These are phyloP conservation scores for Persicaria tinctoria DNA, from an alignment of 148 eudicot species.

Conservation along the genomic window DNA sequence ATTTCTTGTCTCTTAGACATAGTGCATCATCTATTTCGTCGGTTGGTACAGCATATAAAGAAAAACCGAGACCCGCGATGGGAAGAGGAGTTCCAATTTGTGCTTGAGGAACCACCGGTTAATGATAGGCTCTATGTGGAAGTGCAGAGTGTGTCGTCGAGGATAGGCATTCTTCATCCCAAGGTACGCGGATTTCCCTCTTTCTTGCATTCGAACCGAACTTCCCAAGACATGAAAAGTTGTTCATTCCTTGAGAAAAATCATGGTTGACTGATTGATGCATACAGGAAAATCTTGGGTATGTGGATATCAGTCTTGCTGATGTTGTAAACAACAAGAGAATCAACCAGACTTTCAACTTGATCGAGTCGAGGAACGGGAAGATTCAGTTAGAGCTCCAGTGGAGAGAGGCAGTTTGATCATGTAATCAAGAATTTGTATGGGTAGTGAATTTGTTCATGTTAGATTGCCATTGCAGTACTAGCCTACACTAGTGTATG, in stretches of 20 bases:
- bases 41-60: slow-evolving; percentile 40
- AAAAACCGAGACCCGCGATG: slow-evolving; percentile 80
- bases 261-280: neutral
- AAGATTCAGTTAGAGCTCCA: slow-evolving; percentile 66
- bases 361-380: slow-evolving; percentile 86
- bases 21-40: neutral
- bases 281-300: slow-evolving; percentile 74
- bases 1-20: neutral
- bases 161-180: slow-evolving; percentile 54
- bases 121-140: slow-evolving; percentile 63
- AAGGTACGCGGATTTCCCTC: slow-evolving; percentile 32
- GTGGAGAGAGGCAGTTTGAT: slow-evolving; percentile 46
- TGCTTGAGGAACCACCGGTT: slow-evolving; percentile 58
- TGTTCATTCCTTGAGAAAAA: neutral
- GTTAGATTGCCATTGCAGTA: neutral
- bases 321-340: slow-evolving; percentile 80
- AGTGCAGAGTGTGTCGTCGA: slow-evolving; percentile 54
- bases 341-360: slow-evolving; percentile 79
- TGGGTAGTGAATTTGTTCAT: neutral
- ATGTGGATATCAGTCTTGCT: slow-evolving; percentile 53
- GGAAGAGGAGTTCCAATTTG: slow-evolving; percentile 58
- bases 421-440: neutral
- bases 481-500: no score
- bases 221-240: slow-evolving; percentile 39
- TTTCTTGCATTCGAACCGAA: slow-evolving; percentile 25